phyloP scores from a whole-genome alignment of 2,329 filamentous ascomycete genomes.

The Camillea tinctor region DNA sequence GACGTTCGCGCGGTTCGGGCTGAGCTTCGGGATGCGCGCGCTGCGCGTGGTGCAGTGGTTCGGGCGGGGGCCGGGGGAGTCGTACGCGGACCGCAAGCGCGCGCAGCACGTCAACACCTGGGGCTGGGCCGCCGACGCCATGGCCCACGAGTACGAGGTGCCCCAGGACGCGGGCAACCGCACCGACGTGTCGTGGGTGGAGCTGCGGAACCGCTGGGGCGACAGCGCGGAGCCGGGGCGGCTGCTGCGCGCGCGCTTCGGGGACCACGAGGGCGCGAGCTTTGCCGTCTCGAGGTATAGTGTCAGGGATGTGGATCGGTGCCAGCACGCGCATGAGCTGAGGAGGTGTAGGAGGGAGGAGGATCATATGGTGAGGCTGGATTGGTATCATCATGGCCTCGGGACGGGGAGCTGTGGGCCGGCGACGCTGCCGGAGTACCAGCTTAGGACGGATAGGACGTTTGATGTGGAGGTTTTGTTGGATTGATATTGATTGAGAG shows the following conservation, averaged over 20 bases:
- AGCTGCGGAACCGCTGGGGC: constrained; percentile 38
- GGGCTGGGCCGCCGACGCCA: constrained; percentile 44
- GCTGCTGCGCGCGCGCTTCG: constrained; percentile 45
- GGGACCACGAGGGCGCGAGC: constrained; percentile 45
- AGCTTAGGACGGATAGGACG: constrained; percentile 39
- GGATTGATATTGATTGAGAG: constrained; percentile 31
- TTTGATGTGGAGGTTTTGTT: constrained; percentile 46
- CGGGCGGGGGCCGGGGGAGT: constrained; percentile 65
- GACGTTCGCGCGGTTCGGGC: constrained; percentile 62
- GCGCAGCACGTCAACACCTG: constrained; percentile 59
- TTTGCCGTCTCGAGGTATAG: constrained; percentile 60
- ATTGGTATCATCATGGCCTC: constrained; percentile 62
- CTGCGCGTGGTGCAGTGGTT: constrained; percentile 56
- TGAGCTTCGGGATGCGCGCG: constrained; percentile 46
- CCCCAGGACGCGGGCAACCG: constrained; percentile 68
- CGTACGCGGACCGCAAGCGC: constrained; percentile 64
- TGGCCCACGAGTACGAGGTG: constrained; percentile 64
- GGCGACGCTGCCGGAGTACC: constrained; percentile 49
- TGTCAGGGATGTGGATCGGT: constrained; percentile 51
- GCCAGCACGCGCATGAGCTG: constrained; percentile 61
- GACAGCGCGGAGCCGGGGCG: constrained; percentile 29
- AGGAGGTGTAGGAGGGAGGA: constrained; percentile 41
- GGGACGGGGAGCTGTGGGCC: constrained; percentile 64
- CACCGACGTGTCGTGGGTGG: constrained; percentile 61
- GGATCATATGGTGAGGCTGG: constrained; percentile 56